Evolutionary conservation across 106 monocot species (phyloP).

Genomic region (Alisma plantagoaquatica): DNA sequence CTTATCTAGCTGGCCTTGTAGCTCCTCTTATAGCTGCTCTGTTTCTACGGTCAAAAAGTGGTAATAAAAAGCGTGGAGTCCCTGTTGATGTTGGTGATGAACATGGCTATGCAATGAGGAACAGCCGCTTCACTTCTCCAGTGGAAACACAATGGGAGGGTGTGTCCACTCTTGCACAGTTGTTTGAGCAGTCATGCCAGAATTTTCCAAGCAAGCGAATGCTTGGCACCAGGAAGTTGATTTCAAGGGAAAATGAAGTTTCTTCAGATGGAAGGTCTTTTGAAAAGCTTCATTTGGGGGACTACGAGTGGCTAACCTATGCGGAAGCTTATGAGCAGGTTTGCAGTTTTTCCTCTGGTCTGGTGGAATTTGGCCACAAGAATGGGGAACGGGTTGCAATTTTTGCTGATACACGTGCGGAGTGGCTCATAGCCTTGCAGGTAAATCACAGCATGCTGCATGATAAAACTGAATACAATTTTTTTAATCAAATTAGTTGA

Average conservation of each 20-base stretch:
- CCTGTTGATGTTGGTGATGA: slow-evolving; percentile 78
- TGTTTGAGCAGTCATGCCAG: slow-evolving; percentile 85
- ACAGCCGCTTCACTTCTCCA: slow-evolving; percentile 45
- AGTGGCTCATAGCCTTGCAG: slow-evolving; percentile 94
- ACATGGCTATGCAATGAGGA: slow-evolving; percentile 67
- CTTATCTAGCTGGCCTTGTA: slow-evolving; percentile 50
- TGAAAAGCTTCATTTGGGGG: slow-evolving; percentile 91
- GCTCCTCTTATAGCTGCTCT: slow-evolving; percentile 43
- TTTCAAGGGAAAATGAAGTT: slow-evolving; percentile 55
- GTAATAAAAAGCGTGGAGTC: slow-evolving; percentile 58
- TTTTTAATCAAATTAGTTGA: too few relatives aligned
- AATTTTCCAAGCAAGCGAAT: slow-evolving; percentile 28
- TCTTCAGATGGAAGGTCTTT: slow-evolving; percentile 69
- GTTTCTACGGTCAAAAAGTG: slow-evolving; percentile 29
- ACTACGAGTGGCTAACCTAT: slow-evolving; percentile 78
- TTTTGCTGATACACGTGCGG: slow-evolving; percentile 87
- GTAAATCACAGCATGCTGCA: too few relatives aligned
- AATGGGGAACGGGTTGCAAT: slow-evolving; percentile 73
- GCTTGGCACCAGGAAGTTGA: slow-evolving; percentile 67
- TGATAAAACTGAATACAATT: too few relatives aligned
- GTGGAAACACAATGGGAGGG: slow-evolving; percentile 77
- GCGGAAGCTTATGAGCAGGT: slow-evolving; percentile 43
- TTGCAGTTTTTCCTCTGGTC: slow-evolving; percentile 72
- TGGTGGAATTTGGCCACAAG: slow-evolving; percentile 57
- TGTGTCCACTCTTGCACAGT: slow-evolving; percentile 60